Evolutionary conservation across 192 early-diverging fungal genomes (phyloP).

Genomic region (Umbelopsis sp.): DNA sequence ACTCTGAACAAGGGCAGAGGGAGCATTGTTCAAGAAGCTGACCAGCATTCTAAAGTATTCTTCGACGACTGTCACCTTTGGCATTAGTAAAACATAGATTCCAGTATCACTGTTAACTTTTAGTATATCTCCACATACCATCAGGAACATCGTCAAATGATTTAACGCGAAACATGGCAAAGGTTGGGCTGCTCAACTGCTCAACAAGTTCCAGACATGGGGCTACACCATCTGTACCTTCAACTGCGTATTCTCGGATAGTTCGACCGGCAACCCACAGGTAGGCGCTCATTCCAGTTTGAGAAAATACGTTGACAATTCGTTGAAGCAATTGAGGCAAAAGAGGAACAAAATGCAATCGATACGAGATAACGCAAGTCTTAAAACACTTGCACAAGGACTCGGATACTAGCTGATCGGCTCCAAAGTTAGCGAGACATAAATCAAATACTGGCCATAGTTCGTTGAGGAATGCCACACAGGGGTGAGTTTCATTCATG

Average conservation of each 20-base stretch:
- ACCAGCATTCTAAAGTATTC: slow-evolving; percentile 70
- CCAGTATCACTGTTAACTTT: neutral
- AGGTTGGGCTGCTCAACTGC: slow-evolving; percentile 64
- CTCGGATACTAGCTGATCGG: slow-evolving; percentile 47
- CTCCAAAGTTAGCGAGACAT: slow-evolving; percentile 55
- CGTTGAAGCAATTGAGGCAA: slow-evolving; percentile 60
- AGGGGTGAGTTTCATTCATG: slow-evolving; percentile 58
- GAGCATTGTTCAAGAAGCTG: slow-evolving; percentile 49
- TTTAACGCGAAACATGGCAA: slow-evolving; percentile 55
- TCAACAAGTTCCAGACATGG: slow-evolving; percentile 62
- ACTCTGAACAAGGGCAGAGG: slow-evolving; percentile 57
- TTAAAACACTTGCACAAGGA: slow-evolving; percentile 58
- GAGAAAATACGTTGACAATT: slow-evolving; percentile 67
- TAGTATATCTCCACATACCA: slow-evolving; percentile 42
- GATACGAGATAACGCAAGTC: slow-evolving; percentile 59
- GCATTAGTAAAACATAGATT: no score
- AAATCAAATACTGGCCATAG: slow-evolving; percentile 76
- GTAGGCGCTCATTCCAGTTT: slow-evolving; percentile 66
- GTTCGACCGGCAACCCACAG: slow-evolving; percentile 79
- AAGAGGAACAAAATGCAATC: slow-evolving; percentile 54
- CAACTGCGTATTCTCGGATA: slow-evolving; percentile 63
- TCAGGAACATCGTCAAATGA: slow-evolving; percentile 64
- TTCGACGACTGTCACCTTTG: slow-evolving; percentile 81
- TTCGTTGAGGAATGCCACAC: slow-evolving; percentile 61
- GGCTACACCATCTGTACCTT: slow-evolving; percentile 48